Percentiles rank a stretch among this genome's conserved stretches.
Evolutionary conservation across 352 stramenopile species (phyloP).

Genomic region (Blastocystis sp.): DNA sequence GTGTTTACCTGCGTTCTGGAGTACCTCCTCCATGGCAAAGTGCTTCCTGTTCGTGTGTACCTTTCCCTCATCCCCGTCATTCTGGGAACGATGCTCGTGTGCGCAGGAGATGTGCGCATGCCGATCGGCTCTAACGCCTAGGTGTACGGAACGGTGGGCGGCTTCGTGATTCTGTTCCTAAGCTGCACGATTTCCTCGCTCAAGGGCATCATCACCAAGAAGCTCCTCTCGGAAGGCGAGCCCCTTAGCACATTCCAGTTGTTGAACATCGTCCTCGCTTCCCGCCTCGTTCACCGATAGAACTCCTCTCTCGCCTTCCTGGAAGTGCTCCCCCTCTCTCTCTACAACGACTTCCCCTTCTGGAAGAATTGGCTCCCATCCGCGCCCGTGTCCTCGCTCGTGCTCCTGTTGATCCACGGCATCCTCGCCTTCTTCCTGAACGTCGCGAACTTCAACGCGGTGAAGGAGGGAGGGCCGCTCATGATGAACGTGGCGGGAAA

Average conservation of each 20-base stretch:
- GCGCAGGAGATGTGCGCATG: slow-evolving; percentile 46
- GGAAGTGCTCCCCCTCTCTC: slow-evolving; percentile 46
- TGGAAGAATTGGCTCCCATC: slow-evolving; percentile 44
- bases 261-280: slow-evolving; percentile 3
- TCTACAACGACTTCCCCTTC: slow-evolving; percentile 62
- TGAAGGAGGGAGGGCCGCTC: slow-evolving; percentile 50
- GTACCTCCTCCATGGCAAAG: slow-evolving; percentile 51
- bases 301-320: slow-evolving; percentile 56
- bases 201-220: slow-evolving; percentile 69
- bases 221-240: slow-evolving; percentile 46
- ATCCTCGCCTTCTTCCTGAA: slow-evolving; percentile 65
- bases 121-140: background rate
- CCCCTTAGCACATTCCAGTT: slow-evolving; percentile 57
- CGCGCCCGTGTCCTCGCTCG: background rate
- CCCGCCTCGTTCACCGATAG: slow-evolving; percentile 9
- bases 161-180: slow-evolving; percentile 41
- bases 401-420: slow-evolving; percentile 55
- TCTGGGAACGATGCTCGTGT: slow-evolving; percentile 69
- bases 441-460: slow-evolving; percentile 64
- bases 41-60: slow-evolving; percentile 55
- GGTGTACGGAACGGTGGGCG: slow-evolving; percentile 36
- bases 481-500: slow-evolving; percentile 69
- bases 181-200: slow-evolving; percentile 56
- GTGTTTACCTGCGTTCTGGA: slow-evolving; percentile 64
- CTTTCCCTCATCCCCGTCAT: slow-evolving; percentile 67